These are phyloP conservation scores for Colletotrichum sp. DNA, from an alignment of 2,329 filamentous ascomycete genomes.

Conservation along the genomic window DNA sequence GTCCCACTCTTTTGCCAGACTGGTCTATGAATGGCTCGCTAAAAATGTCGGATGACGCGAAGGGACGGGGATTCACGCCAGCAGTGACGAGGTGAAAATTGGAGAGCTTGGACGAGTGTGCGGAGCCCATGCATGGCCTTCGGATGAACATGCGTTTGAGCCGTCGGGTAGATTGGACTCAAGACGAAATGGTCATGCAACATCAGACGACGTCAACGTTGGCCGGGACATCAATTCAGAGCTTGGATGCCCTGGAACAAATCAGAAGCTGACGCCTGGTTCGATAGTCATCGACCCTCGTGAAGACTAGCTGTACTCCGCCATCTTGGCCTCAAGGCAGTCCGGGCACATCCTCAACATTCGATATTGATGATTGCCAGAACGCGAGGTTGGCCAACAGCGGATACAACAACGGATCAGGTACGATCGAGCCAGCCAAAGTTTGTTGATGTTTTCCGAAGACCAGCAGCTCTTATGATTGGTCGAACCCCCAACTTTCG, in stretches of 20 bases:
- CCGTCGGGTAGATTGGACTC: background rate
- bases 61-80: background rate
- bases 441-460: background rate
- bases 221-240: background rate
- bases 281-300: too few species aligned
- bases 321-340: background rate
- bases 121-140: background rate
- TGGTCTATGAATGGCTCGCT: background rate
- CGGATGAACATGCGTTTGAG: background rate
- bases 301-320: background rate
- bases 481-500: slow-evolving; percentile 5
- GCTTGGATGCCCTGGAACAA: background rate
- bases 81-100: background rate
- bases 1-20: background rate
- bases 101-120: background rate
- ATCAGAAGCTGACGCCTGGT: background rate
- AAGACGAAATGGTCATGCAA: background rate
- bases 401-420: background rate
- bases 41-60: background rate
- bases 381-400: background rate
- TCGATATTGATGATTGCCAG: background rate
- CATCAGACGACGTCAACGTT: background rate
- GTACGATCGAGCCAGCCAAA: background rate
- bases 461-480: background rate
- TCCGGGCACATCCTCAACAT: background rate